Evolutionary conservation across 2,329 filamentous ascomycete species (phyloP).

Genomic region (Epichloe brachyelytri): DNA sequence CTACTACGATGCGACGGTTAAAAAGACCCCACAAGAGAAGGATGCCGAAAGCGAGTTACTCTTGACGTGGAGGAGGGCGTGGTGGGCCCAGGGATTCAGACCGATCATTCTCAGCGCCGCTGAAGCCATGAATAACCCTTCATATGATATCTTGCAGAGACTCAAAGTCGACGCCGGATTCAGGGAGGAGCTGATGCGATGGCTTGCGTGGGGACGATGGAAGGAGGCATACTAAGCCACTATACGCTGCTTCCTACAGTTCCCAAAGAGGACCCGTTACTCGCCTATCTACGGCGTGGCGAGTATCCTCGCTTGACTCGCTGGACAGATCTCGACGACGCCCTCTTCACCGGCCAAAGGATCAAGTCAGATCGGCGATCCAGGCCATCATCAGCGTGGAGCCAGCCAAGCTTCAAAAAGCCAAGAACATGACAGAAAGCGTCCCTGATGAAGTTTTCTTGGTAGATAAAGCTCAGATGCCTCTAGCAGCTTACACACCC

Average conservation of each 20-base stretch:
- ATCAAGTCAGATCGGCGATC: constrained; percentile 50
- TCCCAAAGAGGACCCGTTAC: constrained; percentile 54
- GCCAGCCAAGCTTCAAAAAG: constrained; percentile 38
- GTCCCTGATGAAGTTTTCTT: constrained; percentile 47
- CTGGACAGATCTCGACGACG: constrained; percentile 59
- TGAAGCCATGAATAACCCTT: constrained; percentile 72
- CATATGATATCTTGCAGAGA: constrained; percentile 58
- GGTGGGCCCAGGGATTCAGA: constrained; percentile 89
- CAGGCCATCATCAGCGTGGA: constrained; percentile 38
- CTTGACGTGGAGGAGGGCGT: constrained; percentile 79
- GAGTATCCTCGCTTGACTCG: constrained; percentile 62
- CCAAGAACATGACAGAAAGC: constrained; percentile 51
- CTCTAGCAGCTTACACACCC: constrained; percentile 67
- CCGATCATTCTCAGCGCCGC: constrained; percentile 67
- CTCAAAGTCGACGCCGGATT: constrained; percentile 47
- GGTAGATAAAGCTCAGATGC: constrained; percentile 49
- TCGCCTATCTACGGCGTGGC: constrained; percentile 62
- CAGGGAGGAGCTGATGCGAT: constrained; percentile 62
- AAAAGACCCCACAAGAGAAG: constrained; percentile 49
- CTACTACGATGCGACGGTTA: constrained; percentile 63
- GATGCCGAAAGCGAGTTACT: constrained; percentile 69
- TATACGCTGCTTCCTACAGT: constrained; percentile 80
- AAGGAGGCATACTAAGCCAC: constrained; percentile 66
- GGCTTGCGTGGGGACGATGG: constrained; percentile 90
- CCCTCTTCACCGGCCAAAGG: constrained; percentile 58